Evolutionary conservation across 805 yeast genomes (phyloP).

Genomic region (Spathaspora sp.): DNA sequence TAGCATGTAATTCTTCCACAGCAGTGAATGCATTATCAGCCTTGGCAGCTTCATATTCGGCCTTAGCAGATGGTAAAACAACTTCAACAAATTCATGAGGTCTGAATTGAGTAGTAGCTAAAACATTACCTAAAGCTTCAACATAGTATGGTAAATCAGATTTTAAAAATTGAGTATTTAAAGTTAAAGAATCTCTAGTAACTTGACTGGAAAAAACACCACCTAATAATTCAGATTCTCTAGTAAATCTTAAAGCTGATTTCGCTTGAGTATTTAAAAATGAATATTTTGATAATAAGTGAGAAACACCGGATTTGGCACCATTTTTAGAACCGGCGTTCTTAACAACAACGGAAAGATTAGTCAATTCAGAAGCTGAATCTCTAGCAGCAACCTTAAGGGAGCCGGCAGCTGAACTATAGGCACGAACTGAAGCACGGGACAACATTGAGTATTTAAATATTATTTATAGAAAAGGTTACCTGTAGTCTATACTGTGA

Average conservation of each 20-base stretch:
- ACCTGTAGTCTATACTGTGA: neutral
- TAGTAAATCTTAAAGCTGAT: slow-evolving; percentile 87
- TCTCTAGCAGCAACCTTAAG: slow-evolving; percentile 54
- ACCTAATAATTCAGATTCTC: slow-evolving; percentile 93
- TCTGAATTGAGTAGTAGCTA: slow-evolving; percentile 69
- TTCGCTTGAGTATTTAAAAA: slow-evolving; percentile 79
- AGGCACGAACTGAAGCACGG: slow-evolving; percentile 40
- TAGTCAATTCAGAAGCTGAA: slow-evolving; percentile 52
- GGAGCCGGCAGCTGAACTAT: slow-evolving; percentile 37
- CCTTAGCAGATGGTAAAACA: slow-evolving; percentile 72
- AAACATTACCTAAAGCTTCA: slow-evolving; percentile 72
- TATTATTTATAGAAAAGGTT: neutral
- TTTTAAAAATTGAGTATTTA: slow-evolving; percentile 78
- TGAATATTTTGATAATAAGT: slow-evolving; percentile 76
- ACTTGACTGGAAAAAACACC: slow-evolving; percentile 68
- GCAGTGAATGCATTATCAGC: slow-evolving; percentile 57
- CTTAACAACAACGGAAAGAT: slow-evolving; percentile 71
- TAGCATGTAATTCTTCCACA: slow-evolving; percentile 71
- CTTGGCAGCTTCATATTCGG: slow-evolving; percentile 55
- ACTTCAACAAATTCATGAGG: slow-evolving; percentile 81
- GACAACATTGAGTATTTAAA: slow-evolving; percentile 29
- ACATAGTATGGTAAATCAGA: slow-evolving; percentile 91
- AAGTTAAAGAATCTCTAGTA: slow-evolving; percentile 80
- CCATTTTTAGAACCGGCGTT: slow-evolving; percentile 80
- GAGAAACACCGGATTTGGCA: slow-evolving; percentile 72